These are phyloP conservation scores for Phytophthora vignae DNA, from an alignment of 352 stramenopile species.

Conservation along the genomic window DNA sequence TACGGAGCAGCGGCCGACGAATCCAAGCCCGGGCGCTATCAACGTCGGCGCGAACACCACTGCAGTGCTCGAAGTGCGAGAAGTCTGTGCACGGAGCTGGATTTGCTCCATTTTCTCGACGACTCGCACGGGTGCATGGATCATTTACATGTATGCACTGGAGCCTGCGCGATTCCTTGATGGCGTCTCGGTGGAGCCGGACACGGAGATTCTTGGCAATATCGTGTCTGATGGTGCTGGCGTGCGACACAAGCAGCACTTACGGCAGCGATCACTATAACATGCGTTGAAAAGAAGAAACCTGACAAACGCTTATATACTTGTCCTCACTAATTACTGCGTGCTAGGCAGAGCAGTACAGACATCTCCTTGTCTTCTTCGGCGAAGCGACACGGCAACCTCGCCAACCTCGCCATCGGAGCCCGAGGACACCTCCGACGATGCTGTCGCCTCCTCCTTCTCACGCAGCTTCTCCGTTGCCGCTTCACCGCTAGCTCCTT, in stretches of 20 bases:
- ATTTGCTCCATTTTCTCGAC: conserved; percentile 1
- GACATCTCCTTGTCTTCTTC: conserved; percentile 15
- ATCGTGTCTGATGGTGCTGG: neutral
- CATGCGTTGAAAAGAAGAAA: neutral
- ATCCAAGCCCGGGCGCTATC: neutral
- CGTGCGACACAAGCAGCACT: neutral
- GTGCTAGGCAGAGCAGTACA: neutral
- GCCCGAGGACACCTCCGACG: conserved; percentile 47
- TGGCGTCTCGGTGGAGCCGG: conserved; percentile 16
- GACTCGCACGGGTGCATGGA: neutral
- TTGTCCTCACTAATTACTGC: conserved; percentile 3
- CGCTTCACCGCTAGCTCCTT: conserved; percentile 3
- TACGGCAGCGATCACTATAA: neutral
- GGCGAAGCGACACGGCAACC: conserved; percentile 19
- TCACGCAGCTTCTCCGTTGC: conserved; percentile 25
- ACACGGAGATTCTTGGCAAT: neutral
- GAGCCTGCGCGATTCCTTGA: neutral
- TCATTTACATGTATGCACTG: too few species aligned
- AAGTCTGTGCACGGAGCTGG: neutral
- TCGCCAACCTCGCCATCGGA: conserved; percentile 24
- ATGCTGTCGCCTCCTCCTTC: conserved; percentile 47
- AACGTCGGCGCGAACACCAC: conserved; percentile 15
- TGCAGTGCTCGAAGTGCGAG: neutral
- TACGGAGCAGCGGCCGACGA: neutral
- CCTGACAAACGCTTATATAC: neutral